These are phyloP conservation scores for Diaporthe caulivora DNA, from an alignment of 2,329 filamentous ascomycete species.

Conservation along the genomic window DNA sequence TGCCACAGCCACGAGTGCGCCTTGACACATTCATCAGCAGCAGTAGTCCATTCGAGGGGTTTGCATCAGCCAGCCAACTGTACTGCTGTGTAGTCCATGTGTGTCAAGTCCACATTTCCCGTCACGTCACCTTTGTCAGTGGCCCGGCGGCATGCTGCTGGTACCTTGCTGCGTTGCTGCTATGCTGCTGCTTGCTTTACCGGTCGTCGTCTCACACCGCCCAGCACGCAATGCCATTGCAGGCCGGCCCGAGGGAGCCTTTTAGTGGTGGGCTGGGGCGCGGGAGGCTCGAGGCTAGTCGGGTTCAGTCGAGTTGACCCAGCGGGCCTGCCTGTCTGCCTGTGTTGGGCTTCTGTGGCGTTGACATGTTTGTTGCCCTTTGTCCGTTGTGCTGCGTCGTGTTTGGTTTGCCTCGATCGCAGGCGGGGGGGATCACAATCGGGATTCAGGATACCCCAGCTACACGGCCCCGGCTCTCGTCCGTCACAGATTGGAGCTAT, in stretches of 20 bases:
- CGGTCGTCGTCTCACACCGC: slow-evolving; percentile 20
- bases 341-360: slow-evolving; percentile 5
- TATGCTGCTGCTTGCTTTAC: neutral
- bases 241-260: slow-evolving; percentile 19
- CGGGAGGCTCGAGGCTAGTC: slow-evolving; percentile 17
- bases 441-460: slow-evolving; percentile 28
- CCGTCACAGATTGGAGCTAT: slow-evolving; percentile 29
- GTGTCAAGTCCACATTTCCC: no score
- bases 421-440: slow-evolving; percentile 18
- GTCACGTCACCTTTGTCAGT: neutral
- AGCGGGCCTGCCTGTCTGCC: neutral
- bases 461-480: slow-evolving; percentile 15
- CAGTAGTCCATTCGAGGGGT: slow-evolving; percentile 19
- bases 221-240: slow-evolving; percentile 3
- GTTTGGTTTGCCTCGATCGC: slow-evolving; percentile 21
- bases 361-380: slow-evolving; percentile 33
- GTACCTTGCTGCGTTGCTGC: neutral
- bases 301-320: slow-evolving; percentile 16
- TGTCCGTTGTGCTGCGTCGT: slow-evolving; percentile 23
- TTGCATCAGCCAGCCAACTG: neutral
- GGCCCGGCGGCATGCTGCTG: neutral
- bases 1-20: slow-evolving; percentile 11
- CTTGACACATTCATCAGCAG: slow-evolving; percentile 19
- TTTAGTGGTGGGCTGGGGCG: neutral
- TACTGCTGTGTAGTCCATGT: neutral